Evolutionary conservation across 768 basidiomycete genomes (phyloP).

Genomic region (Hydnum rufescens): DNA sequence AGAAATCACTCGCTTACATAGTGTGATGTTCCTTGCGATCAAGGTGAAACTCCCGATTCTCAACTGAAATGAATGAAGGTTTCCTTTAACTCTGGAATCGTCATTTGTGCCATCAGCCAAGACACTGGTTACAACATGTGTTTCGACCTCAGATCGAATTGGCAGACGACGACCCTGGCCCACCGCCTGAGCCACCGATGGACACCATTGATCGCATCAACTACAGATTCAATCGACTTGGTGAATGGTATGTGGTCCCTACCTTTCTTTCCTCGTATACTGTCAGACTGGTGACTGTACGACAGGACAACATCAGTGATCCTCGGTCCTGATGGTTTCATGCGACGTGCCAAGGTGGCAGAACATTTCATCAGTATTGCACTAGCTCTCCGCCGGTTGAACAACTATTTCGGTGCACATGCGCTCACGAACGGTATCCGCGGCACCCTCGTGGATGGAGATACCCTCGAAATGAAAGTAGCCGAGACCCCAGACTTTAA

Average conservation of each 20-base stretch:
- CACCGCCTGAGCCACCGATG: not conserved
- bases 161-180: not conserved
- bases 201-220: not conserved
- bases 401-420: slow-evolving; percentile 86
- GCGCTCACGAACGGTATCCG: slow-evolving; percentile 91
- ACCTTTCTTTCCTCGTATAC: not conserved
- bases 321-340: slow-evolving; percentile 32
- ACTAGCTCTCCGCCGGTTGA: slow-evolving; percentile 52
- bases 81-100: slow-evolving; percentile 1
- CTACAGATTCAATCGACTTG: not conserved
- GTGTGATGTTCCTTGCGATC: slow-evolving; percentile 44
- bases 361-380: slow-evolving; percentile 82
- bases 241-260: not conserved
- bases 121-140: slow-evolving; percentile 72
- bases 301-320: slow-evolving; percentile 79
- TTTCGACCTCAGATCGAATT: not conserved
- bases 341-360: slow-evolving; percentile 31
- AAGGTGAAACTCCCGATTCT: slow-evolving; percentile 33
- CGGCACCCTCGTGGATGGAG: slow-evolving; percentile 56
- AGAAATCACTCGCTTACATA: slow-evolving; percentile 56
- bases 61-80: not conserved
- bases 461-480: slow-evolving; percentile 57
- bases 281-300: too few species aligned
- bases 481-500: slow-evolving; percentile 51
- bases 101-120: slow-evolving; percentile 33